Percentiles rank a stretch among this genome's conserved stretches.
phyloP scores from a whole-genome alignment of 208 protist genomes.

The Phytomonas serpens region DNA sequence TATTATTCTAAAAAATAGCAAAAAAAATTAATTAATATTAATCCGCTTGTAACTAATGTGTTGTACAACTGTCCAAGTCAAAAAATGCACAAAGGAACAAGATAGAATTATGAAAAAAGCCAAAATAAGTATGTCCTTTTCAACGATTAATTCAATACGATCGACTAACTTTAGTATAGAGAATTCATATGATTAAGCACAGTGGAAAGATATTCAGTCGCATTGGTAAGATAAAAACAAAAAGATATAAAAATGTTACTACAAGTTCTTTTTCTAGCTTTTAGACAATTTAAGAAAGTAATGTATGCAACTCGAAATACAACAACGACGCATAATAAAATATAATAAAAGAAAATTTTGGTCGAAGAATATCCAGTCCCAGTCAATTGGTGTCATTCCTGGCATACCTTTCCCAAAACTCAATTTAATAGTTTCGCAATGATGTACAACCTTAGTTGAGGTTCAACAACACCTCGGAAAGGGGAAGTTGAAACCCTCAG shows the following conservation, averaged over 20 bases:
- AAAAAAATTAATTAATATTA: constrained; percentile 10
- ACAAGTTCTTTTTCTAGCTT: no score
- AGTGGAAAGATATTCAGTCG: no score
- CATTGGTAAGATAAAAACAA: no score
- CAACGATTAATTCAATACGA: not conserved
- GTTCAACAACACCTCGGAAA: not conserved
- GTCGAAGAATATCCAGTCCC: not conserved
- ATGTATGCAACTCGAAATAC: not conserved
- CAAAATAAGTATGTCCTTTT: not conserved
- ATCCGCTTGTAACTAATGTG: not conserved
- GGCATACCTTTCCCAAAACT: not conserved
- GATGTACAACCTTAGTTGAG: not conserved
- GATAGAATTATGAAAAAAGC: not conserved
- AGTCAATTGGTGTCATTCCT: not conserved
- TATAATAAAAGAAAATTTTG: not conserved
- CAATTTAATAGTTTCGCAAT: not conserved
- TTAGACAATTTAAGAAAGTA: not conserved
- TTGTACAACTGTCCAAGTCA: not conserved
- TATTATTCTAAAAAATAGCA: constrained; percentile 15
- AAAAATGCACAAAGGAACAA: not conserved
- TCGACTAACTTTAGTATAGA: not conserved
- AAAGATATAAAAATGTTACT: no score
- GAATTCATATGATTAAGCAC: not conserved
- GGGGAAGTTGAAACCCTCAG: not conserved
- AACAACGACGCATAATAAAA: not conserved